Conservation (phyloP, 2,329 filamentous ascomycete genomes). For the Dichotomopilus funicola region DNA sequence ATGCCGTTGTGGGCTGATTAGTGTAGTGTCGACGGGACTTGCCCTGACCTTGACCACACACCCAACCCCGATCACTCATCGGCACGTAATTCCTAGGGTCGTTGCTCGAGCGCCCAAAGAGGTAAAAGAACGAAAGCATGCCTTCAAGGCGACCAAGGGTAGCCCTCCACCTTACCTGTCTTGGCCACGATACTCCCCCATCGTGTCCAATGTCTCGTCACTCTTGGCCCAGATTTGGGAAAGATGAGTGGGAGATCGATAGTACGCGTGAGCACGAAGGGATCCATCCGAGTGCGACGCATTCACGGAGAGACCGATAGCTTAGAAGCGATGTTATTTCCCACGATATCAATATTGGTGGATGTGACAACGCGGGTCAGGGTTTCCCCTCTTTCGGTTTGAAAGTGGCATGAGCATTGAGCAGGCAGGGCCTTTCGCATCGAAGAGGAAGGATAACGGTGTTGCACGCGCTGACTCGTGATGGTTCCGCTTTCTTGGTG, state of each 20-base stretch:
- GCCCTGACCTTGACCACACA: no score
- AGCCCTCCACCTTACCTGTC: neutral
- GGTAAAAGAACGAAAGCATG: no score
- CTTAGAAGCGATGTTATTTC: no score
- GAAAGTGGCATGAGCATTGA: no score
- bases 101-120: neutral
- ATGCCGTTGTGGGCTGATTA: neutral
- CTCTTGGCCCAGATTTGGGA: neutral
- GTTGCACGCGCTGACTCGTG: no score
- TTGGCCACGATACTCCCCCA: neutral
- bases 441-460: no score
- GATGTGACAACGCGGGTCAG: no score
- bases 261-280: neutral
- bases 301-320: neutral
- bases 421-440: no score
- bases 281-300: conserved; percentile 8
- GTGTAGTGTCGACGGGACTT: no score
- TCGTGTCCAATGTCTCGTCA: conserved; percentile 7
- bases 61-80: neutral
- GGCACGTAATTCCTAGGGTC: conserved; percentile 2
- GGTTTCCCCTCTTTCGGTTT: neutral
- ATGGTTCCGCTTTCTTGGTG: no score
- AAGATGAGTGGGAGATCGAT: neutral
- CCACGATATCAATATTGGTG: no score
- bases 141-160: no score